These are phyloP conservation scores for Ensete ventricosum DNA, from an alignment of 176 grass and related monocot species.

Conservation along the genomic window DNA sequence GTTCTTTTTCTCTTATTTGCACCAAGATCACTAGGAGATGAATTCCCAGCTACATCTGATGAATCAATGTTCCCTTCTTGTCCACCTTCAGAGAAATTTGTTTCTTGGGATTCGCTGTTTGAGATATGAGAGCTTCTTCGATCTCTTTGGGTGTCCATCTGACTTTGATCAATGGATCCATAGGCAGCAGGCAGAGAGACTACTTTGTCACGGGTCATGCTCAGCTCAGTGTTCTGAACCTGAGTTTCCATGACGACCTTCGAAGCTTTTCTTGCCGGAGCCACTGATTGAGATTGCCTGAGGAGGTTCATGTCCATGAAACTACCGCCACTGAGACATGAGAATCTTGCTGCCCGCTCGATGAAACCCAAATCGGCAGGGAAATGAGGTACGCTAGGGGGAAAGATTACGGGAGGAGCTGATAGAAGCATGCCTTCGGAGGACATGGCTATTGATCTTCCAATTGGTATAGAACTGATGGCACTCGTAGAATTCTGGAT, in stretches of 20 bases:
- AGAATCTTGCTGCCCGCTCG: constrained; percentile 20
- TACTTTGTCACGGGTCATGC: not conserved
- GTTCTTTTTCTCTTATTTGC: constrained; percentile 18
- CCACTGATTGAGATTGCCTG: not conserved
- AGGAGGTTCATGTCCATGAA: not conserved
- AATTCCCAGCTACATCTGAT: constrained; percentile 3
- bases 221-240: constrained; percentile 1
- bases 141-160: not conserved
- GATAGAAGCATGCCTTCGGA: constrained; percentile 8
- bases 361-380: constrained; percentile 9
- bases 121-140: not conserved
- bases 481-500: not conserved
- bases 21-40: constrained; percentile 14
- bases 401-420: not conserved
- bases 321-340: constrained; percentile 7
- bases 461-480: not conserved
- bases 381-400: constrained; percentile 3
- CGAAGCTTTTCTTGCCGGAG: not conserved
- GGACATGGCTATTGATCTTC: constrained; percentile 5
- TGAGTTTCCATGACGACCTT: not conserved
- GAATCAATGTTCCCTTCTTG: not conserved
- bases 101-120: not conserved
- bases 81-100: not conserved
- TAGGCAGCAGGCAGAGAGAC: not conserved
- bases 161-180: not conserved